A percentile compares a stretch with the other conserved stretches of the same genome.
These are phyloP conservation scores for Thermoascus crustaceus DNA, from an alignment of 2,329 filamentous ascomycete genomes.

Conservation along the genomic window DNA sequence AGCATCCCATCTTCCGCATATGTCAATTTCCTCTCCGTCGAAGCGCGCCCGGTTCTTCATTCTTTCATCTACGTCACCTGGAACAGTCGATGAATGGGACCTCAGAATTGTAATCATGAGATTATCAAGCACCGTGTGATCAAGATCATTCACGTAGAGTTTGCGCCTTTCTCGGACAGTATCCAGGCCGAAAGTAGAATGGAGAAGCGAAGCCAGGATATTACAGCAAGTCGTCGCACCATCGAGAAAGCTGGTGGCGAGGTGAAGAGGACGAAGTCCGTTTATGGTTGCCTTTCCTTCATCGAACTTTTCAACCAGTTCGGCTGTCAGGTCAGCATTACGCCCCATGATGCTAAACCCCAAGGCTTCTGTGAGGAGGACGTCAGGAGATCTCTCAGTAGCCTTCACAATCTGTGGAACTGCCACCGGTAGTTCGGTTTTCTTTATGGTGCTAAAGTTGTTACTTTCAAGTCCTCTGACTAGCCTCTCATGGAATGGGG, in stretches of 20 bases:
- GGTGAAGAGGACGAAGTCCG: conserved; percentile 25
- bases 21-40: conserved; percentile 34
- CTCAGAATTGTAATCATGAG: conserved; percentile 32
- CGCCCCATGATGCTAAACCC: conserved; percentile 21
- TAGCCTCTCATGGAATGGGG: conserved; percentile 12
- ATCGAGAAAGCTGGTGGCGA: conserved; percentile 31
- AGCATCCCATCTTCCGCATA: conserved; percentile 38
- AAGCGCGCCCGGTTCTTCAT: conserved; percentile 21
- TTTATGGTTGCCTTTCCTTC: conserved; percentile 10
- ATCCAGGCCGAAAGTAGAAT: neutral
- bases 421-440: conserved; percentile 15
- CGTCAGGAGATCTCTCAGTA: conserved; percentile 10
- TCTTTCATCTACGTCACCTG: conserved; percentile 18
- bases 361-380: conserved; percentile 17
- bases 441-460: conserved; percentile 19
- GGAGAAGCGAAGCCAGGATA: conserved; percentile 7
- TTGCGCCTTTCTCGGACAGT: neutral
- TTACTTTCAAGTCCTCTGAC: conserved; percentile 14
- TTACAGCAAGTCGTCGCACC: conserved; percentile 28
- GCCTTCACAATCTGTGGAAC: conserved; percentile 15
- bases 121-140: conserved; percentile 34
- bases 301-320: conserved; percentile 3
- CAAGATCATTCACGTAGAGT: conserved; percentile 18
- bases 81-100: conserved; percentile 24
- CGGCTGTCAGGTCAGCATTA: conserved; percentile 11